A percentile compares a stretch with the other conserved stretches of the same genome.
Evolutionary conservation across 2,329 filamentous ascomycete genomes (phyloP).

Genomic region (Alternaria incomplexa): DNA sequence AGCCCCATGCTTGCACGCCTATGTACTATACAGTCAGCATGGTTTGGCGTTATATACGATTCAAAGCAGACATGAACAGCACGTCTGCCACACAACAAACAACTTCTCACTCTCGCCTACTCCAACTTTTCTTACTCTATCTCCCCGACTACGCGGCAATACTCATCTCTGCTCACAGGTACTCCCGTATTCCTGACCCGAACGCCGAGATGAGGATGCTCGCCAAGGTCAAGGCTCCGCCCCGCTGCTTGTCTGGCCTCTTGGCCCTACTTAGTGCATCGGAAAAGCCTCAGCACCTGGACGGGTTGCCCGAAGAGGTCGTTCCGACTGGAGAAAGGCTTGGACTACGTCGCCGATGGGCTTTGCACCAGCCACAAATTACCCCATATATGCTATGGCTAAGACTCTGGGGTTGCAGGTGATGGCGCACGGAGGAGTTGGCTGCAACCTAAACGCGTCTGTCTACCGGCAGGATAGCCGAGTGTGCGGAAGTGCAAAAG

Average conservation of each 20-base stretch:
- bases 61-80: not conserved
- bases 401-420: slow-evolving; percentile 4
- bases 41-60: slow-evolving; percentile 31
- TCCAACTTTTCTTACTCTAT: not conserved
- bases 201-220: slow-evolving; percentile 1
- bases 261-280: slow-evolving; percentile 6
- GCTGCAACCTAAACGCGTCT: not conserved
- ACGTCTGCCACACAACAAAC: not conserved
- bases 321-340: not conserved
- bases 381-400: not conserved
- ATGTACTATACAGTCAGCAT: slow-evolving; percentile 40
- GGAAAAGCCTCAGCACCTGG: not conserved
- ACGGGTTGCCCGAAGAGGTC: slow-evolving; percentile 1
- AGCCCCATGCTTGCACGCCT: slow-evolving; percentile 18
- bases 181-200: not conserved
- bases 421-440: not conserved
- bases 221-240: slow-evolving; percentile 10
- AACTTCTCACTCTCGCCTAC: not conserved
- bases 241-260: slow-evolving; percentile 1
- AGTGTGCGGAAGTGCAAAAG: not conserved
- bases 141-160: not conserved
- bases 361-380: not conserved
- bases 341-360: not conserved
- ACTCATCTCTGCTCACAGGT: not conserved
- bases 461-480: not conserved